Base-by-base conservation (phyloP, 495 filamentous ascomycete genomes). In the Sordaria brevicollis region DNA sequence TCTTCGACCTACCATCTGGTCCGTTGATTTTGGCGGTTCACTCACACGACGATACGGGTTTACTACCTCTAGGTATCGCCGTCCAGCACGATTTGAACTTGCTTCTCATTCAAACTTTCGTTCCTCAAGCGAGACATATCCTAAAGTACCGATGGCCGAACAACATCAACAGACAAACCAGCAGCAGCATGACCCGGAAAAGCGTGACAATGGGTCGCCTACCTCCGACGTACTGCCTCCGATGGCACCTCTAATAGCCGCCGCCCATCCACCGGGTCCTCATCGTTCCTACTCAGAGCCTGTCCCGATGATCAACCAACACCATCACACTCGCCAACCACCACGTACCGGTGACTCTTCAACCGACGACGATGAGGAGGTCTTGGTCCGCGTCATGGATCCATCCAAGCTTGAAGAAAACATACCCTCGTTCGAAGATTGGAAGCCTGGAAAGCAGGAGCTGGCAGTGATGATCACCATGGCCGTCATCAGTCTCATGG, bases 401-500 rank as follows among this genome's bases (percentile, higher is more conserved):
- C 66, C 49, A 3, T 11, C 41, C 25, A 65, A 67, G 19, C 66
- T 75, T 21, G 76, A 76, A 15, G n/a, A 66, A 65, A 67, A 69
- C 5, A 49, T 66, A 67, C n/a, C 65, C 1, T 21, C 66, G 11
- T 78, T 77, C 66, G 70, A n/a, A 15, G 72, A 77, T 5, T 82
- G 82, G 82, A 73, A 76, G 54, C 79, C 81, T 0, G 74, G 74
- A 10, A 77, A 65, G 35, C 73, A 79, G 33, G 81, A 82, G 69
- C 78, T 74, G 6, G 76, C 79, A 11, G 77, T 85, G 19, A 81
- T 86, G 70, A 66, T 77, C 41, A 81, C 78, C 8, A 70, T 86
- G n/a, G 75, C 78, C n/a, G 21, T 84, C 39, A 75, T 84, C 13
- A 83, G 81, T 33, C 77, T 88, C 37, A 82, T 86, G 73, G 83